Evolutionary conservation across 2,329 filamentous ascomycete genomes (phyloP), one percentile per base, ranked within the genome.

Genomic region (Thielaviopsis euricoi): DNA sequence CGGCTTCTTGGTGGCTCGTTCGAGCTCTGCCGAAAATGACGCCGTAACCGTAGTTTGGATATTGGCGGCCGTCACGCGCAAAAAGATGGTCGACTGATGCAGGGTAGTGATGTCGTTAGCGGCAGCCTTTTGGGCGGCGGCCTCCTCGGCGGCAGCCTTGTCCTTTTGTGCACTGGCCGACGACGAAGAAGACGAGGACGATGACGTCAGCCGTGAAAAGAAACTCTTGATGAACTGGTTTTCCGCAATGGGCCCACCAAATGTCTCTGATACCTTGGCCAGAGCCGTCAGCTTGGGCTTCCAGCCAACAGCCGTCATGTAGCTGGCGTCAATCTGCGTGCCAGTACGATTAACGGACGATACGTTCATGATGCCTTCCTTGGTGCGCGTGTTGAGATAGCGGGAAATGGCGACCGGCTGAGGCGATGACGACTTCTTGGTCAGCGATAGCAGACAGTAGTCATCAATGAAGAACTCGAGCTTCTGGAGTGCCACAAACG

Each of bases 1-100:
- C 2, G 90, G 88, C 66, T 98, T 98, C 71, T 97, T 96, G 0
- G 94, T 98, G 17, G 94, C 93, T 61, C 94, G 82, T 71, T 97
- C 89, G 12, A 98, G 79, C 67, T 98, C 94, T 1, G 83, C 78
- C 2, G 89, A 83, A 64, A 97, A 89, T 46, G 76, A 80, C 29
- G 79, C 72, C 21, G 80, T 75, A 0, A 96, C 83, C 52, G 80
- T 86, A 0, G 90, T 95, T 64, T 82, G 79, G 33, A 97, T 83
- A 52, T 81, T 80, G 29, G 91, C 90, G 9, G 89, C 90, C 52
- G 87, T 95, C 21, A 95, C 86, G 53, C 89, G 81, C 21, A 98
- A 74, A 67, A 95, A 97, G 33, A 97, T 90, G 17, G 85, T 88
- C 0, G 89, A 86, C 0, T 79, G 84, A 5, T 83, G 86, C 25